Percentiles rank a stretch among this genome's conserved stretches.
These are phyloP conservation scores for Lolium multiflorum DNA, from an alignment of 176 grass and related monocot species.

Conservation along the genomic window DNA sequence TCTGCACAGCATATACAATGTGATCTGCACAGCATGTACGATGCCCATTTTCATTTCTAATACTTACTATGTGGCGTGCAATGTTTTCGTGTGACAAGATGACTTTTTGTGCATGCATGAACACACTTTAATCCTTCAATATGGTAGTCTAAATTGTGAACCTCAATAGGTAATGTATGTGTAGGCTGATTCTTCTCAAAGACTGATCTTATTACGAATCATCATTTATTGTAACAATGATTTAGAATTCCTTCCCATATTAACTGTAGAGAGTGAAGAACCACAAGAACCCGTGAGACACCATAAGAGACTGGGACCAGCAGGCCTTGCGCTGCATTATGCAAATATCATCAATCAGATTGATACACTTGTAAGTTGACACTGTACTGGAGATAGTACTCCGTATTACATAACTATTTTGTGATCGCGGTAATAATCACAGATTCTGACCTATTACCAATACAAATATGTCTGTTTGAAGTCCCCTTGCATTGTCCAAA, in stretches of 20 bases:
- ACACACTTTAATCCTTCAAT: not conserved
- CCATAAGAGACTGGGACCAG: slow-evolving; percentile 81
- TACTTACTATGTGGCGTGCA: slow-evolving; percentile 15
- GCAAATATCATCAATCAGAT: slow-evolving; percentile 97
- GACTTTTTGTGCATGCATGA: slow-evolving; percentile 25
- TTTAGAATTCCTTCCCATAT: slow-evolving; percentile 43
- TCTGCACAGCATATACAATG: not conserved
- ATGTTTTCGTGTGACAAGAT: not conserved
- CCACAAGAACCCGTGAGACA: slow-evolving; percentile 53
- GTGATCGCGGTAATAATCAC: slow-evolving; percentile 27
- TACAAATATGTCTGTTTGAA: slow-evolving; percentile 29
- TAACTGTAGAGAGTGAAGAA: slow-evolving; percentile 64
- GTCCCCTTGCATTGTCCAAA: slow-evolving; percentile 22
- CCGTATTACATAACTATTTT: slow-evolving; percentile 23
- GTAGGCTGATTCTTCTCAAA: not conserved
- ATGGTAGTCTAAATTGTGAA: slow-evolving; percentile 13
- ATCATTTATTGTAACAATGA: slow-evolving; percentile 28
- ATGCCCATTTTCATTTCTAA: slow-evolving; percentile 7
- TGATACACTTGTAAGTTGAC: slow-evolving; percentile 89
- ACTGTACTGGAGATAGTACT: slow-evolving; percentile 15
- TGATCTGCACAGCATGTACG: not conserved
- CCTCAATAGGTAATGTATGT: slow-evolving; percentile 26
- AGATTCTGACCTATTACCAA: slow-evolving; percentile 20
- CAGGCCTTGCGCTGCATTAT: slow-evolving; percentile 95
- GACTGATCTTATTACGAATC: slow-evolving; percentile 13